These are phyloP conservation scores for Clonostachys rosea DNA, from an alignment of 2,329 filamentous ascomycete species.

Conservation along the genomic window DNA sequence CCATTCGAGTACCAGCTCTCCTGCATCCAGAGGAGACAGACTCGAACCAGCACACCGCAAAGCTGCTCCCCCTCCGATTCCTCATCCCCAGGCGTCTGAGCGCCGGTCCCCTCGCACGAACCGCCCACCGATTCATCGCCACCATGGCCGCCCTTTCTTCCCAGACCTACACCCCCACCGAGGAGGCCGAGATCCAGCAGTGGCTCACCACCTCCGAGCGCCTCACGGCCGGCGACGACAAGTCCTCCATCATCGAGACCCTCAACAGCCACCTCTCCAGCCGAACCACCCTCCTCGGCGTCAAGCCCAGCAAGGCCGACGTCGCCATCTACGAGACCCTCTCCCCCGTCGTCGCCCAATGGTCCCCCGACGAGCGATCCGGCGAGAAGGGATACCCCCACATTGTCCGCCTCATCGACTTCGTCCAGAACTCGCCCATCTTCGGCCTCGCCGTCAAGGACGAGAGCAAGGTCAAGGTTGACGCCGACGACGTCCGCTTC, in stretches of 20 bases:
- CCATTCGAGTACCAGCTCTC: too few species aligned
- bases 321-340: conserved; percentile 77
- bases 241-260: conserved; percentile 66
- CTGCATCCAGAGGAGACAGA: too few species aligned
- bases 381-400: conserved; percentile 86
- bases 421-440: conserved; percentile 85
- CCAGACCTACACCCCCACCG: conserved; percentile 68
- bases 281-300: conserved; percentile 83
- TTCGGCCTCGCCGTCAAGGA: conserved; percentile 66
- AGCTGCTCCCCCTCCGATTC: conserved; percentile 34
- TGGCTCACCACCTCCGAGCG: conserved; percentile 78
- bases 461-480: conserved; percentile 71
- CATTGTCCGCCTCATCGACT: conserved; percentile 87
- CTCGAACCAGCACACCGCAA: conserved; percentile 11
- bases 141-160: conserved; percentile 64
- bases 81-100: conserved; percentile 27
- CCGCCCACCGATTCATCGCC: conserved; percentile 14
- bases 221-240: conserved; percentile 55
- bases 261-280: conserved; percentile 85
- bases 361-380: conserved; percentile 82
- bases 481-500: conserved; percentile 76
- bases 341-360: conserved; percentile 70
- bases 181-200: conserved; percentile 84
- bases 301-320: conserved; percentile 85
- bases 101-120: conserved; percentile 4